These are phyloP conservation scores for Pseudopithomyces chartarum DNA, from an alignment of 2,329 filamentous ascomycete genomes.

Conservation along the genomic window DNA sequence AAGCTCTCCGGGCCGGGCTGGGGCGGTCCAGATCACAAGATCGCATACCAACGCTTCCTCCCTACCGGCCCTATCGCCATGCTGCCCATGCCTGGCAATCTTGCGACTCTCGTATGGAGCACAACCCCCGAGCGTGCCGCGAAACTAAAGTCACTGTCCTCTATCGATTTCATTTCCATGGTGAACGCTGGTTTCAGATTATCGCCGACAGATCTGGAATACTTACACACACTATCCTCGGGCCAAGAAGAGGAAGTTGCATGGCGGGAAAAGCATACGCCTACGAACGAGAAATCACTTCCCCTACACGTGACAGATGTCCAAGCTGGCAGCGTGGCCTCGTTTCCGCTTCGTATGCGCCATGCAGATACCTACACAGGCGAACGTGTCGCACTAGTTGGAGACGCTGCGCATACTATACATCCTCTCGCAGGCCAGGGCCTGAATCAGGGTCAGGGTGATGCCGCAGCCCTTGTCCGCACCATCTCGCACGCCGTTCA, in stretches of 20 bases:
- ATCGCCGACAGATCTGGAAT: conserved; percentile 76
- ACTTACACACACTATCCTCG: conserved; percentile 69
- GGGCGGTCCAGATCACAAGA: conserved; percentile 58
- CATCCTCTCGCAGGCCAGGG: conserved; percentile 95
- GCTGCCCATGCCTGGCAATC: conserved; percentile 82
- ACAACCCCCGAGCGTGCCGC: conserved; percentile 82
- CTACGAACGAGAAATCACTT: conserved; percentile 52
- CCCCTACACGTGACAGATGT: conserved; percentile 72
- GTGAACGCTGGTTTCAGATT: conserved; percentile 94
- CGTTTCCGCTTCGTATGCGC: conserved; percentile 87
- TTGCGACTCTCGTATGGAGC: conserved; percentile 91
- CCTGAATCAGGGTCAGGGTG: conserved; percentile 88
- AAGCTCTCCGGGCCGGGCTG: conserved; percentile 64
- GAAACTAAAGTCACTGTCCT: conserved; percentile 74
- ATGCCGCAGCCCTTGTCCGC: conserved; percentile 77
- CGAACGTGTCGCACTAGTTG: conserved; percentile 88
- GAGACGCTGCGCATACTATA: conserved; percentile 93
- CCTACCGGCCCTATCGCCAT: conserved; percentile 91
- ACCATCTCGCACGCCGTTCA: conserved; percentile 76
- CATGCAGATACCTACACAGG: conserved; percentile 94
- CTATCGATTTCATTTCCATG: conserved; percentile 78
- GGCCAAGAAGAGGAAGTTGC: conserved; percentile 71
- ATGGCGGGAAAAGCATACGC: conserved; percentile 81
- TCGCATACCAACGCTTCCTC: conserved; percentile 93
- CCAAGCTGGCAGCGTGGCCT: conserved; percentile 80